A percentile compares a stretch with the other conserved stretches of the same genome.
Conservation (phyloP, 1,139 yeast genomes). For the Trichomonascaceae sp. region DNA sequence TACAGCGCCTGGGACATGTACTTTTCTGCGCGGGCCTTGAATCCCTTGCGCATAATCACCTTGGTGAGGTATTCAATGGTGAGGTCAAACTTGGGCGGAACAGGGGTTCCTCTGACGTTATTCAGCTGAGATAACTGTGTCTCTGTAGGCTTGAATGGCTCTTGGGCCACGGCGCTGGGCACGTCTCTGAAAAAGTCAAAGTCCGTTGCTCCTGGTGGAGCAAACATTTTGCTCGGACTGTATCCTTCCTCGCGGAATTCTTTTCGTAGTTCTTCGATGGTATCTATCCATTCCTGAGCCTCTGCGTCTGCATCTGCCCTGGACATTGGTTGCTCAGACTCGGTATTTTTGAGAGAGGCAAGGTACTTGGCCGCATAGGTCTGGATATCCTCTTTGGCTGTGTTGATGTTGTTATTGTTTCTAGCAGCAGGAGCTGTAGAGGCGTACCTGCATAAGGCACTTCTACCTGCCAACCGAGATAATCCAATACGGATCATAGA, state of each 20-base stretch:
- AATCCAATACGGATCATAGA: too few relatives aligned
- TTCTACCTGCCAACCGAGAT: too few relatives aligned
- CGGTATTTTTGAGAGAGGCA: conserved; percentile 11
- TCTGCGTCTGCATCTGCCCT: conserved; percentile 33
- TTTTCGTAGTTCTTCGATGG: conserved; percentile 42
- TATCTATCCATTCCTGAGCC: conserved; percentile 53
- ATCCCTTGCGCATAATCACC: conserved; percentile 87
- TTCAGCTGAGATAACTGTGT: conserved; percentile 48
- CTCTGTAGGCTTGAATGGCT: conserved; percentile 10
- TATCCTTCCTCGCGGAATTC: conserved; percentile 30
- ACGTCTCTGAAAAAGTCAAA: conserved; percentile 15
- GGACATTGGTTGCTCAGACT: conserved; percentile 7
- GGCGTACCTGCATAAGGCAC: background rate
- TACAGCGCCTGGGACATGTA: conserved; percentile 67
- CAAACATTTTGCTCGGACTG: conserved; percentile 20
- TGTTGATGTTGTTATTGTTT: background rate
- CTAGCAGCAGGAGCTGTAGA: background rate
- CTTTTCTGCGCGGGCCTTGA: conserved; percentile 69
- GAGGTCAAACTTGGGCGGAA: conserved; percentile 57
- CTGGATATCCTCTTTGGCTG: background rate
- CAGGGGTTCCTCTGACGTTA: conserved; percentile 35
- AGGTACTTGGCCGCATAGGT: conserved; percentile 12
- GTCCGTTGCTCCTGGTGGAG: conserved; percentile 19
- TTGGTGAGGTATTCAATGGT: conserved; percentile 68
- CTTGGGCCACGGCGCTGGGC: conserved; percentile 1